Evolutionary conservation across 1,284 basidiomycete genomes (phyloP).

Genomic region (Puccinia novopanici): DNA sequence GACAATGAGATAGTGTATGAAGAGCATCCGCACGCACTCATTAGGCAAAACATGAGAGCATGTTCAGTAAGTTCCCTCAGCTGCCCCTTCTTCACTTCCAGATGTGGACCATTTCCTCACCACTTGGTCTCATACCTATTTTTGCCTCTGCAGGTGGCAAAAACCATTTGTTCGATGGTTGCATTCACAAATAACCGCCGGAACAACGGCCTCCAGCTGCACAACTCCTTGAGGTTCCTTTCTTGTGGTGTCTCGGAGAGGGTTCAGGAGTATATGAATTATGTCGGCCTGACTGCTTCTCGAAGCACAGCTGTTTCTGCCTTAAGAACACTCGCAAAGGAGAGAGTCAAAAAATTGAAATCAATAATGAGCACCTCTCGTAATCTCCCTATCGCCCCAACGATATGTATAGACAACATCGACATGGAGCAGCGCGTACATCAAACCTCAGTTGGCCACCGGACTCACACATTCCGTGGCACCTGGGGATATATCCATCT

Average conservation of each 20-base stretch:
- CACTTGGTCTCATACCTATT: too few species aligned
- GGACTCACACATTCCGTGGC: not conserved
- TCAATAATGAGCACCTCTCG: not conserved
- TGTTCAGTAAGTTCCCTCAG: too few species aligned
- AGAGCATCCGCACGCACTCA: too few species aligned
- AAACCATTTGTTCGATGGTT: not conserved
- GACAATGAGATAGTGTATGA: too few species aligned
- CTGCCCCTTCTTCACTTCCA: too few species aligned
- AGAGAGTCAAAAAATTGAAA: not conserved
- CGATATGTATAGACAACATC: not conserved
- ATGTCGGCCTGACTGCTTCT: not conserved
- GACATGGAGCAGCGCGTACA: not conserved
- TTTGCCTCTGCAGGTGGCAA: too few species aligned
- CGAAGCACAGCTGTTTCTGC: not conserved
- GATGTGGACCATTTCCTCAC: too few species aligned
- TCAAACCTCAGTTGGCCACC: not conserved
- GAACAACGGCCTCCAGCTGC: not conserved
- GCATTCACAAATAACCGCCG: not conserved
- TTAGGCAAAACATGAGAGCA: too few species aligned
- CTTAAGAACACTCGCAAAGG: not conserved
- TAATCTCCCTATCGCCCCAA: not conserved
- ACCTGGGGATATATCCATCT: conserved; percentile 17
- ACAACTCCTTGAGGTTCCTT: not conserved
- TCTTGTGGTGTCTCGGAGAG: not conserved
- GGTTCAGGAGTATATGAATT: not conserved